Evolutionary conservation across 2,329 filamentous ascomycete genomes (phyloP).

Genomic region (Cladosporium sp.): DNA sequence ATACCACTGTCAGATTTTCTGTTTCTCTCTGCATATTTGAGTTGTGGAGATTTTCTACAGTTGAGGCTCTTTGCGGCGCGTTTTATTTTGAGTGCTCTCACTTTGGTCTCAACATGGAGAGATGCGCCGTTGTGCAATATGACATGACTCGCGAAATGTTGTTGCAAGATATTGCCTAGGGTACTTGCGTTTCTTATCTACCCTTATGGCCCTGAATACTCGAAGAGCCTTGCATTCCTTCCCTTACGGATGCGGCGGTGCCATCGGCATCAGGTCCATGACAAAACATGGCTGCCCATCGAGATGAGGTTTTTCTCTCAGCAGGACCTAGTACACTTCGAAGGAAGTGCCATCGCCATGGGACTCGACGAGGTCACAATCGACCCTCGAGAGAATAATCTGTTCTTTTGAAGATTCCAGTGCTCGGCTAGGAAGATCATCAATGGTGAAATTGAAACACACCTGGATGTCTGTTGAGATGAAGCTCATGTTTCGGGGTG

Average conservation of each 20-base stretch:
- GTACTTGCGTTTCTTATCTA: neutral
- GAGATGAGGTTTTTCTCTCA: neutral
- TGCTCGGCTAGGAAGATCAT: neutral
- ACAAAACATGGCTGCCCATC: neutral
- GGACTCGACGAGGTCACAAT: neutral
- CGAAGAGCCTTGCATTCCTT: neutral
- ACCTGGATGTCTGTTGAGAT: neutral
- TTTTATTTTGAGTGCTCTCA: neutral
- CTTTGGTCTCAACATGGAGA: neutral
- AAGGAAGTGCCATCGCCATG: neutral
- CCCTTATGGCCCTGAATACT: neutral
- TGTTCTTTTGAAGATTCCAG: neutral
- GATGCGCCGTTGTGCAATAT: neutral
- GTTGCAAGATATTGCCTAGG: neutral
- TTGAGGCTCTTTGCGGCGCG: neutral
- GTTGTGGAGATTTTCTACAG: neutral
- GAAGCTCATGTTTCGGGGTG: neutral
- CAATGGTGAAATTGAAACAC: neutral
- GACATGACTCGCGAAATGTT: neutral
- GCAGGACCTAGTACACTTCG: neutral
- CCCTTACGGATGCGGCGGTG: neutral
- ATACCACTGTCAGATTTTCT: conserved; percentile 3
- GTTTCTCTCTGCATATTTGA: neutral
- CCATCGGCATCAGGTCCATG: neutral
- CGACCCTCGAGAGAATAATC: neutral